phyloP scores from a whole-genome alignment of 306 rosid species.

The Clitoria ternatea region DNA sequence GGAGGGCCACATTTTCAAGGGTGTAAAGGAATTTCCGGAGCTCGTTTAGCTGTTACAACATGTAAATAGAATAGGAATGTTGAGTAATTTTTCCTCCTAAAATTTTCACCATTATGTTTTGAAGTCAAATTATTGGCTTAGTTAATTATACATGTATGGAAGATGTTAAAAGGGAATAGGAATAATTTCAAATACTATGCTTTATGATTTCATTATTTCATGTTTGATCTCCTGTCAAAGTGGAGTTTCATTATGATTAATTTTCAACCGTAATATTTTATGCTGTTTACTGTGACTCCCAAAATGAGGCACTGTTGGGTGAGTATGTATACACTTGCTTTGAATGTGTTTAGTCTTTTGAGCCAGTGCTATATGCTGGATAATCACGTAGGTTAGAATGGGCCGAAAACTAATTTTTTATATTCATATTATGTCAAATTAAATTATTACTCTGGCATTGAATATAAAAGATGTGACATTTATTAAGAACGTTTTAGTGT shows the following conservation, averaged over 20 bases:
- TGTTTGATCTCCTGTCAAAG: neutral
- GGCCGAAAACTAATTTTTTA: too few species aligned
- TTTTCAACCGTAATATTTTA: neutral
- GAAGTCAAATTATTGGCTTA: slow-evolving; percentile 45
- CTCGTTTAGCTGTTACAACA: slow-evolving; percentile 37
- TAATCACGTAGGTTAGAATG: too few species aligned
- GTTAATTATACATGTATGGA: slow-evolving; percentile 52
- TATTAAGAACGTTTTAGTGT: too few species aligned
- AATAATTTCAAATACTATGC: slow-evolving; percentile 27
- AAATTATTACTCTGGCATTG: too few species aligned
- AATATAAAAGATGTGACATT: too few species aligned
- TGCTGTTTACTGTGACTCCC: neutral
- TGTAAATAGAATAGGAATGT: slow-evolving; percentile 74
- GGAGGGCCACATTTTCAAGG: slow-evolving; percentile 48
- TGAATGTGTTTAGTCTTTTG: too few species aligned
- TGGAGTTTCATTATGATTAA: neutral
- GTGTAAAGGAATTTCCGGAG: slow-evolving; percentile 56
- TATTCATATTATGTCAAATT: too few species aligned
- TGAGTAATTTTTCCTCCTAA: slow-evolving; percentile 20
- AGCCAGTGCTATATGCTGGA: too few species aligned
- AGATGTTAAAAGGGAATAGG: slow-evolving; percentile 33
- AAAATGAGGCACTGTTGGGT: neutral
- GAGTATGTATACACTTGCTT: too few species aligned
- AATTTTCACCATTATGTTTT: slow-evolving; percentile 23
- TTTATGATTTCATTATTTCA: neutral